Conservation (phyloP, 2,329 filamentous ascomycete genomes). For the Calonectria pseudoturangicola region DNA sequence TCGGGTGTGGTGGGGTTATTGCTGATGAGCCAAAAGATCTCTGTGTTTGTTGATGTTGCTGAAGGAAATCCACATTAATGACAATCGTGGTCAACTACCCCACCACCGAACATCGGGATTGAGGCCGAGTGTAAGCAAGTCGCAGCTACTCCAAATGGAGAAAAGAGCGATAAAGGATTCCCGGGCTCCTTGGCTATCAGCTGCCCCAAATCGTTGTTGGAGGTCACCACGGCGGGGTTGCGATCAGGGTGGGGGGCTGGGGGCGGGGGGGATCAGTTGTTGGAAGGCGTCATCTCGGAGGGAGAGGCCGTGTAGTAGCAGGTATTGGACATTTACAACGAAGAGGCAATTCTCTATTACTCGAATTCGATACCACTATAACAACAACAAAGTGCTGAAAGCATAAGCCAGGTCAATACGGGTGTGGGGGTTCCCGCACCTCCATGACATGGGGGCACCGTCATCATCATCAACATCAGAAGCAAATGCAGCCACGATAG, state of each 20-base stretch:
- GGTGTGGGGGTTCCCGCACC: constrained; percentile 21
- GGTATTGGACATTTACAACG: neutral
- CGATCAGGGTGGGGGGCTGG: constrained; percentile 28
- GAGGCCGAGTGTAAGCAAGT: neutral
- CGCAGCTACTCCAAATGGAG: constrained; percentile 12
- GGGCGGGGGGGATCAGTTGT: constrained; percentile 20
- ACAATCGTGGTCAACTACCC: constrained; percentile 26
- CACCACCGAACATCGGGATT: constrained; percentile 19
- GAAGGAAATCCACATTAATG: neutral
- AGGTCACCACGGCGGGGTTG: constrained; percentile 34
- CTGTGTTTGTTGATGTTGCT: constrained; percentile 1
- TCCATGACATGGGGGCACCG: neutral
- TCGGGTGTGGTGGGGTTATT: constrained; percentile 22
- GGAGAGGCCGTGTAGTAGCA: neutral
- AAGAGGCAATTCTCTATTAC: neutral
- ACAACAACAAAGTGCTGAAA: neutral
- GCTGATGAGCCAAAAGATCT: constrained; percentile 17
- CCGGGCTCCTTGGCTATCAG: constrained; percentile 8
- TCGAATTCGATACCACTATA: neutral
- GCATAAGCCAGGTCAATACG: neutral
- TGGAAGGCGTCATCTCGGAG: neutral
- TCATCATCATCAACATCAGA: neutral
- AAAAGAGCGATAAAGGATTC: constrained; percentile 4
- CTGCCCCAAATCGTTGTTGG: constrained; percentile 20
- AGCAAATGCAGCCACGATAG: neutral